Base-by-base conservation (phyloP, 139 green algal genomes). In the Chlorella sp. region DNA sequence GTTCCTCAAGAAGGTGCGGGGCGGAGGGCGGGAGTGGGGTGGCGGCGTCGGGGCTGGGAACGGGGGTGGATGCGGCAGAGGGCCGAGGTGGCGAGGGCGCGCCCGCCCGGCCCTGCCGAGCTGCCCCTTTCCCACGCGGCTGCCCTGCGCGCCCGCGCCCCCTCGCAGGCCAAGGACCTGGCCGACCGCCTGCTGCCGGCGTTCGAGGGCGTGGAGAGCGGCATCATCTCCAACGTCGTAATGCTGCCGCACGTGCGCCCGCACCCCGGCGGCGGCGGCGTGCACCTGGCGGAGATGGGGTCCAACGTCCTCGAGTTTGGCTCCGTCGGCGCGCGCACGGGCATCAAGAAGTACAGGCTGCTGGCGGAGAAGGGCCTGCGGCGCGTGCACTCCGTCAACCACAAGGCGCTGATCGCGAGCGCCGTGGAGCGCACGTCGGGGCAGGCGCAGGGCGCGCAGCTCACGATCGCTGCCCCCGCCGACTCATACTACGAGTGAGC, bases 251-350 rank as follows among this genome's bases (percentile, higher is more conserved):
- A n/a, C 3, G 71, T 75, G 33, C 6, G 15, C 5, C 51, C 42
- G 2, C 46, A 60, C 21, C 41, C 25, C 53, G 56, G 59, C 31
- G 3, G 38, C 17, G 53, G 43, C 41, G 11, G 56, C 3, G 46
- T 66, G 36, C 31, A 65, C 31, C 65, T 88, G 56, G 82, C 83
- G 5, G 83, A 88, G 68, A 74, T 79, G 63, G 84, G 84, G 19
- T 77, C 78, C n/a, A 70, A 87, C 42, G 61, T 94, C 43, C 61
- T 97, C 27, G 93, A 98, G 88, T 94, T 96, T 74, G 80, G 82
- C 0, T 48, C 87, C 60, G 82, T 98, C 14, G 82, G 56, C 0
- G 25, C n/a, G 3, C 74, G 91, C 15, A 91, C 87, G 9, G 90
- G 90, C 14, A 82, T 81, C 31, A 5, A 29, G 0, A 62, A 65